Percentiles rank a stretch among this genome's conserved stretches.
Conservation (phyloP, 192 early-diverging fungal species). For the Coemansia sp. region DNA sequence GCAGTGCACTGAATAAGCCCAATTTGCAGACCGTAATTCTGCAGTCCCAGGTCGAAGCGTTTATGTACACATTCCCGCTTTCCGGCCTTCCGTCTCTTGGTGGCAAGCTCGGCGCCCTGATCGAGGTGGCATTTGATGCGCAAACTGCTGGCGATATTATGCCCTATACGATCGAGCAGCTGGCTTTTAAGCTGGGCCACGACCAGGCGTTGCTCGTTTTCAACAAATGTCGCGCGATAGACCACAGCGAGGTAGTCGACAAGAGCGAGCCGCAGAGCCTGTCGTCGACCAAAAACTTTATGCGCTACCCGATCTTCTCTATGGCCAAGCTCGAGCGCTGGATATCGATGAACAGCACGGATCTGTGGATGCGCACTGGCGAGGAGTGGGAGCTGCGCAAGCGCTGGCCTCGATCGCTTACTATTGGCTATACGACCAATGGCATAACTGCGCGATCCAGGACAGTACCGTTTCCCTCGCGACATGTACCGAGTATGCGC, state of each 20-base stretch:
- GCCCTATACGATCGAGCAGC: slow-evolving; percentile 31
- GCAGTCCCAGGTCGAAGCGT: slow-evolving; percentile 51
- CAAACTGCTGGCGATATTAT: slow-evolving; percentile 35
- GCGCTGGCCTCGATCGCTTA: slow-evolving; percentile 42
- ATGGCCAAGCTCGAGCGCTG: slow-evolving; percentile 33
- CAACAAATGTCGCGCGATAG: slow-evolving; percentile 44
- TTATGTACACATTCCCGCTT: slow-evolving; percentile 67
- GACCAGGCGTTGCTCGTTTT: slow-evolving; percentile 32
- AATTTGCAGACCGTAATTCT: slow-evolving; percentile 72
- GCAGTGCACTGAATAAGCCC: slow-evolving; percentile 82
- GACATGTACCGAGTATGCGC: slow-evolving; percentile 10
- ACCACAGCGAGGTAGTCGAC: slow-evolving; percentile 40
- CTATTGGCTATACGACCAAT: slow-evolving; percentile 19
- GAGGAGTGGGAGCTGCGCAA: slow-evolving; percentile 46
- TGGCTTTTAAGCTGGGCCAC: slow-evolving; percentile 26
- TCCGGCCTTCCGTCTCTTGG: slow-evolving; percentile 81
- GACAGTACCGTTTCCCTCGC: slow-evolving; percentile 32
- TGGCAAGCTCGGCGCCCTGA: slow-evolving; percentile 75
- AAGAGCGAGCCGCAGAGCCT: slow-evolving; percentile 31
- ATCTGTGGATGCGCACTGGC: slow-evolving; percentile 46
- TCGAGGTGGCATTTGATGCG: slow-evolving; percentile 60
- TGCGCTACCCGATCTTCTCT: slow-evolving; percentile 13
- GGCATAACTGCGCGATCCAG: slow-evolving; percentile 9
- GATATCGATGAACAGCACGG: slow-evolving; percentile 41
- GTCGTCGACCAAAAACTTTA: slow-evolving; percentile 38